Evolutionary conservation across 2,329 filamentous ascomycete species (phyloP).

Genomic region (Akanthomyces dipterigenus): DNA sequence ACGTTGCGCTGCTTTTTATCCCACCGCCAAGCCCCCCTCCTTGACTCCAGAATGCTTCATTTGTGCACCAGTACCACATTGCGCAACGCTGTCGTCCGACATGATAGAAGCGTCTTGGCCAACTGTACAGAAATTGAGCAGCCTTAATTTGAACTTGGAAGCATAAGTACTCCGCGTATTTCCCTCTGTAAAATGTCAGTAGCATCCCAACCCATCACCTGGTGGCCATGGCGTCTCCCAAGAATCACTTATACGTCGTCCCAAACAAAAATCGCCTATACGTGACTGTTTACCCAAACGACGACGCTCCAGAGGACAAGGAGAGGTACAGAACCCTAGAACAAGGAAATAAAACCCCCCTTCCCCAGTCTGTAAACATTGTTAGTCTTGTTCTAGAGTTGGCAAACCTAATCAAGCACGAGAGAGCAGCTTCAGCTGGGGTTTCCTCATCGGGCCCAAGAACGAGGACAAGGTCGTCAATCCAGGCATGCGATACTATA

Average conservation of each 20-base stretch:
- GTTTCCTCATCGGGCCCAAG: conserved; percentile 11
- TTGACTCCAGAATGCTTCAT: neutral
- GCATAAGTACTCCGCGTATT: neutral
- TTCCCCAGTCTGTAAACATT: neutral
- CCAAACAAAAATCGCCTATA: conserved; percentile 7
- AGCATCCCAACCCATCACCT: neutral
- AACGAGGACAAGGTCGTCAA: conserved; percentile 8
- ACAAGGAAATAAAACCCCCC: too few species aligned
- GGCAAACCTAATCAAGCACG: neutral
- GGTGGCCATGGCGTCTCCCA: neutral
- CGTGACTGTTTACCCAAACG: conserved; percentile 4
- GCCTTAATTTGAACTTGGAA: neutral
- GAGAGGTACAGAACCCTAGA: neutral
- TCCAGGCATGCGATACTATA: conserved; percentile 1
- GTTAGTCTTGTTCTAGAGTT: neutral
- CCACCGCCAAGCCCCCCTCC: neutral
- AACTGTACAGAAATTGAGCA: neutral
- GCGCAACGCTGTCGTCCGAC: conserved; percentile 1
- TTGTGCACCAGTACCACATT: neutral
- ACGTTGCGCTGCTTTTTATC: neutral
- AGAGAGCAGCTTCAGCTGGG: conserved; percentile 9
- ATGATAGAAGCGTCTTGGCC: neutral
- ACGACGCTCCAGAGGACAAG: conserved; percentile 1
- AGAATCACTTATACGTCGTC: conserved; percentile 2
- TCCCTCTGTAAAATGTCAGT: neutral